These are phyloP conservation scores for Skeletonema menzelii DNA, from an alignment of 108 stramenopile genomes.

Conservation along the genomic window DNA sequence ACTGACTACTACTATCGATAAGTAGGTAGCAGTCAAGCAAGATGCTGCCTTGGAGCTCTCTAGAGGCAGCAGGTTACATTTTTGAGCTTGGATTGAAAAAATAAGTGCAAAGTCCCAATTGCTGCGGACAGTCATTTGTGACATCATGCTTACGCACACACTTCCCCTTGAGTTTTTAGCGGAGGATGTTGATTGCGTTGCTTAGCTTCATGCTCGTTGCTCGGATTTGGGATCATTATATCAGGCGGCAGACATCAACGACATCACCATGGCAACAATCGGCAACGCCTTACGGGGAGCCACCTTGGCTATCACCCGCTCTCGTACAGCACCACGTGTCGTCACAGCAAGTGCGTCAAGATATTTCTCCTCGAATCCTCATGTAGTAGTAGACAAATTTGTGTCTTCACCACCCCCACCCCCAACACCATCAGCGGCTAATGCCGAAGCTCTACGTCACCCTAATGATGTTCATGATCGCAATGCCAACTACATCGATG, in stretches of 20 bases:
- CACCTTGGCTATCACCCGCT: conserved; percentile 12
- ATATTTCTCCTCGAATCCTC: conserved; percentile 23
- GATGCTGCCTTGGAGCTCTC: too few relatives aligned
- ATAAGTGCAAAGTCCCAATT: too few relatives aligned
- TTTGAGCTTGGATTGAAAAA: too few relatives aligned
- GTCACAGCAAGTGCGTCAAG: not conserved
- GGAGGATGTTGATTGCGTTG: not conserved
- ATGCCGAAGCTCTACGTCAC: conserved; percentile 16
- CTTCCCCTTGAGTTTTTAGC: not conserved
- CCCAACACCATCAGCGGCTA: conserved; percentile 2
- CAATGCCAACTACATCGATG: conserved; percentile 71
- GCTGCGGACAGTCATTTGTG: not conserved
- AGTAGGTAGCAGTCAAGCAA: not conserved
- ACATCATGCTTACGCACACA: conserved; percentile 1
- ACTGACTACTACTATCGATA: too few relatives aligned
- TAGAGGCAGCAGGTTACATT: too few relatives aligned
- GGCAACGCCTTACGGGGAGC: conserved; percentile 3
- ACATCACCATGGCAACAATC: conserved; percentile 7
- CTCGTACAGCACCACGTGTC: not conserved
- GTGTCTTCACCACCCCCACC: conserved; percentile 11
- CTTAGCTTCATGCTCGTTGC: too few relatives aligned
- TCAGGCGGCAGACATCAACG: conserved; percentile 1
- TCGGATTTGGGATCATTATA: not conserved
- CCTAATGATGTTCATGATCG: conserved; percentile 80
- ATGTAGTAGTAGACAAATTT: conserved; percentile 37